These are phyloP conservation scores for Inonotus obliquus DNA, from an alignment of 1,284 basidiomycete species.

Conservation along the genomic window DNA sequence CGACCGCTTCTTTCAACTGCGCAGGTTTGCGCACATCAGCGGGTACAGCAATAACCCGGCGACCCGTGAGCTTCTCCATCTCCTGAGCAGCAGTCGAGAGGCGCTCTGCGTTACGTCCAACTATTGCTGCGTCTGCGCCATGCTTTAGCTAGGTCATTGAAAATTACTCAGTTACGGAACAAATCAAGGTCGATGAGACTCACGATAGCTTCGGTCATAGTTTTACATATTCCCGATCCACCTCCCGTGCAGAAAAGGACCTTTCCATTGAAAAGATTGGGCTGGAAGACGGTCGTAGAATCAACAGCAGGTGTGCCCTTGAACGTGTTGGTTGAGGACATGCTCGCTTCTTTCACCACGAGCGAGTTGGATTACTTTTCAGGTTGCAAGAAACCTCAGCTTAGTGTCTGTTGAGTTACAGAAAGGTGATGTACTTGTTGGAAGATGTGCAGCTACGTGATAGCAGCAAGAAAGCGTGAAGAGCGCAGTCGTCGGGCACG, in stretches of 20 bases:
- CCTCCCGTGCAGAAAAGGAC: conserved; percentile 93
- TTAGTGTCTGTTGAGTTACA: too few species aligned
- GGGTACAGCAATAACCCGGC: conserved; percentile 66
- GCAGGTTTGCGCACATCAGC: conserved; percentile 84
- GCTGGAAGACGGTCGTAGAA: conserved; percentile 66
- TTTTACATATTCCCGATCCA: conserved; percentile 88
- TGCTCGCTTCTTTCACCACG: too few species aligned
- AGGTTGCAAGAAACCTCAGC: too few species aligned
- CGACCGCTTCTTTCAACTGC: conserved; percentile 72
- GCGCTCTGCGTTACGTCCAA: conserved; percentile 40
- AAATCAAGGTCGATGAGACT: conserved; percentile 25
- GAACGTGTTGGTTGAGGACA: neutral
- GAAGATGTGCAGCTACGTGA: too few species aligned
- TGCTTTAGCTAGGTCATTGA: conserved; percentile 69
- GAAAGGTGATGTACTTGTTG: too few species aligned
- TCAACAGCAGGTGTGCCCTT: conserved; percentile 29
- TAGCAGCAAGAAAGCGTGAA: too few species aligned
- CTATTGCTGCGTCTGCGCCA: conserved; percentile 77
- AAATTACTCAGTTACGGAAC: neutral
- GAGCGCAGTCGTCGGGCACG: too few species aligned
- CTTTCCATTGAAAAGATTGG: conserved; percentile 86
- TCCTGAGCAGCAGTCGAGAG: conserved; percentile 46
- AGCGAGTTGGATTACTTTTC: too few species aligned
- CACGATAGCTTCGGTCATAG: conserved; percentile 80
- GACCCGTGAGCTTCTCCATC: conserved; percentile 67